Evolutionary conservation across 352 stramenopile genomes (phyloP).

Genomic region (Pythium graminicola): DNA sequence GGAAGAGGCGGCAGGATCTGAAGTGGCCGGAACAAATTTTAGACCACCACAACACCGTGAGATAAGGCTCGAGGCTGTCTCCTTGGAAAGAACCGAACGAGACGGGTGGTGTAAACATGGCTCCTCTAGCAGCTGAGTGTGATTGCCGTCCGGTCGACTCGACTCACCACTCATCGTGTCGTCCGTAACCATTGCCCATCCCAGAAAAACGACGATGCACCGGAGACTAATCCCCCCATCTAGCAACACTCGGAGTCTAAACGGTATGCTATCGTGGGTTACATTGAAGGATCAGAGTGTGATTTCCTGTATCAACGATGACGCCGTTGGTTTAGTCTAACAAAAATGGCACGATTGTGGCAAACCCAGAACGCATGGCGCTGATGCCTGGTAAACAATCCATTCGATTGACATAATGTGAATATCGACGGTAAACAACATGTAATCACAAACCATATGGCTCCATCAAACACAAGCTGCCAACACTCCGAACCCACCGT

Average conservation of each 20-base stretch:
- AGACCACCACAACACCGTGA: not conserved
- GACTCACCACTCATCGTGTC: constrained; percentile 11
- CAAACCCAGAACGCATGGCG: constrained; percentile 4
- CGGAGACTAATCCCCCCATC: constrained; percentile 2
- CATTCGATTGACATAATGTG: not conserved
- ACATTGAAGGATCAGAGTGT: not conserved
- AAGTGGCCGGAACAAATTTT: not conserved
- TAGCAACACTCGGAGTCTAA: not conserved
- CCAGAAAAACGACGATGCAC: not conserved
- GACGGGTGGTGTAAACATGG: constrained; percentile 9
- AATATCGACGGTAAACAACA: not conserved
- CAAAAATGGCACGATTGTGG: not conserved
- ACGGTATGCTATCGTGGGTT: not conserved
- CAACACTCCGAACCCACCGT: not conserved
- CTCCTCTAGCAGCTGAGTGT: not conserved
- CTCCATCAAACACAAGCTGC: not conserved
- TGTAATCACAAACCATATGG: constrained; percentile 1
- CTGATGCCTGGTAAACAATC: constrained; percentile 5
- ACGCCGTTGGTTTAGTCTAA: constrained; percentile 14
- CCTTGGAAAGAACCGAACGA: not conserved
- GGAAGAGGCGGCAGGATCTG: not conserved
- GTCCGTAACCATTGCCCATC: constrained; percentile 3
- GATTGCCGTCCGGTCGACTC: not conserved
- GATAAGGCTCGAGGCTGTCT: not conserved
- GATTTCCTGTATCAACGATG: not conserved